Base-by-base conservation (phyloP, 2,329 filamentous ascomycete species). In the Penicillium rolfsii region DNA sequence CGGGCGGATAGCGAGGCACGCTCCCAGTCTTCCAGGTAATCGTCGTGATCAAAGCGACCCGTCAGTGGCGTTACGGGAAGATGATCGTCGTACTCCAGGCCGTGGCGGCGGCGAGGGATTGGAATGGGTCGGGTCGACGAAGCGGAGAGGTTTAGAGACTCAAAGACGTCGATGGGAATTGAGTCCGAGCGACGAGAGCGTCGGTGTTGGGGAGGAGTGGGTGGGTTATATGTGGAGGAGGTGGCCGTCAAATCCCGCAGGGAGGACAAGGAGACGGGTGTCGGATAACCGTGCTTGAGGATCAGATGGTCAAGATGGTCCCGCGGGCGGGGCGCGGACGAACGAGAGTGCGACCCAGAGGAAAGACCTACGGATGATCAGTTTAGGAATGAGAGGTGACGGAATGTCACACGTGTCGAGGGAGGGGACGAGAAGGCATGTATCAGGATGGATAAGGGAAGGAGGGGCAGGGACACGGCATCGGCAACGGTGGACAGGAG, bases 41-140 rank as follows among this genome's bases (percentile, higher is more conserved):
- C 65, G 48, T 70, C 69, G 61, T 73, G 70, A 30, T 77, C 74
- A 52, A 77, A 77, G 16, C 75, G 73, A 5, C 75, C 75, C 0
- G 75, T 77, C 41, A 77, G 68, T 9, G 75, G 75, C 11, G 75
- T 77, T 57, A 77, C 72, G 3, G 74, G 75, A 2, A 77, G 58
- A 60, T 76, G 73, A 55, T 72, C 67, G 41, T 72, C 68, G 66
- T 70, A 67, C 22, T 68, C 59, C 26, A 62, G 64, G 28, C 58
- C 61, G 12, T 70, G 57, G 14, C 67, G 58, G 14, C 69, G 69
- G 54, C 64, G 70, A 41, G 75, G 74, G 38, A 76, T 77, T 14
- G 74, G 74, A 50, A 77, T 76, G 4, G 74, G 75, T 7, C 67
- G 68, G 28, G 75, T 74, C 12, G 70, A 61, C 12, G 73, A 68